A percentile compares a stretch with the other conserved stretches of the same genome.
Evolutionary conservation across 495 filamentous ascomycete species (phyloP).

Genomic region (Amniculicola lignicola): DNA sequence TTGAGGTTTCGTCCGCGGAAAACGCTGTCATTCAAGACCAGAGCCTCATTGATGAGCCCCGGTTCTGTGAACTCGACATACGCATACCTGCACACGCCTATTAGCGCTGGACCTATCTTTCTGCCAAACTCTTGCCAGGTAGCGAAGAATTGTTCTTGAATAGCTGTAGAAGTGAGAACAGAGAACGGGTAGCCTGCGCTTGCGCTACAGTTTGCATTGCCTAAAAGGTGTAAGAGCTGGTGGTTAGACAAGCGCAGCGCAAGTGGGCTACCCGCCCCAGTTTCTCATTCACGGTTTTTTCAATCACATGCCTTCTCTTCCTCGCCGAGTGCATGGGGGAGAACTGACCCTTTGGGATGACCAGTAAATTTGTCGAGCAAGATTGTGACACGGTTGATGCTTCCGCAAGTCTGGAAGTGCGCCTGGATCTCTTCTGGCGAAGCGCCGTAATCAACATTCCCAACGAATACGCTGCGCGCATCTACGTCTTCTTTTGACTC

Average conservation of each 20-base stretch:
- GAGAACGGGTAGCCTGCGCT: no score
- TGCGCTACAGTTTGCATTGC: no score
- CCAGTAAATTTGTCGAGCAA: slow-evolving; percentile 96
- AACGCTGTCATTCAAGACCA: slow-evolving; percentile 94
- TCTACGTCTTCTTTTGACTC: slow-evolving; percentile 97
- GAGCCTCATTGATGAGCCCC: slow-evolving; percentile 83
- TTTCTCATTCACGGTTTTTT: no score
- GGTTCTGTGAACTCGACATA: slow-evolving; percentile 99
- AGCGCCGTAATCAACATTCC: slow-evolving; percentile 97
- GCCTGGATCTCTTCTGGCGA: slow-evolving; percentile 98
- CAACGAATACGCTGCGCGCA: slow-evolving; percentile 93
- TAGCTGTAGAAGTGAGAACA: no score
- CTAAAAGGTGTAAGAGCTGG: no score
- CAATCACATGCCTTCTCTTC: no score
- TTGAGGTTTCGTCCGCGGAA: slow-evolving; percentile 95
- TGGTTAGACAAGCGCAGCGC: background rate
- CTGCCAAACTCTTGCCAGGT: slow-evolving; percentile 50
- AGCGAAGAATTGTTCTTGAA: slow-evolving; percentile 41
- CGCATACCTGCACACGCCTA: slow-evolving; percentile 70
- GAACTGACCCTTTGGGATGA: slow-evolving; percentile 91
- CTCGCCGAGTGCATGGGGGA: no score
- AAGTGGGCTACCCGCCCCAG: no score
- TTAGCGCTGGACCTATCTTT: slow-evolving; percentile 54
- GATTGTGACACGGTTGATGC: slow-evolving; percentile 98
- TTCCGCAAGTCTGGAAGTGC: slow-evolving; percentile 96